Evolutionary conservation across 495 filamentous ascomycete species (phyloP).

Genomic region (Aspergillus homomorphus): DNA sequence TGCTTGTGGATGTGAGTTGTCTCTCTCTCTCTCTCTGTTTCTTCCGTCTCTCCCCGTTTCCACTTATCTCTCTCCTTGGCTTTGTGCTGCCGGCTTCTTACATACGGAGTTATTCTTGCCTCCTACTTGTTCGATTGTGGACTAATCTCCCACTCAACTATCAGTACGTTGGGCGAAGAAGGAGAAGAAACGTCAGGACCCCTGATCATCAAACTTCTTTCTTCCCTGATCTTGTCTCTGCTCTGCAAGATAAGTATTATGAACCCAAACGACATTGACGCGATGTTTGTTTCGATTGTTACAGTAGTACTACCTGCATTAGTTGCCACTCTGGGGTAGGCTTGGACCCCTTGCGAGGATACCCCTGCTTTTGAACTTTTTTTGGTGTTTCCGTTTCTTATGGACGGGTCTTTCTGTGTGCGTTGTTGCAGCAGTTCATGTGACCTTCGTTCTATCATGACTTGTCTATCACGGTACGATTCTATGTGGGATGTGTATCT

Average conservation of each 20-base stretch:
- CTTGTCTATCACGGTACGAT: background rate
- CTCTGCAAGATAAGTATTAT: background rate
- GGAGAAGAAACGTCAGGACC: constrained; percentile 61
- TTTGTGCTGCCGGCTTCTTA: too few relatives aligned
- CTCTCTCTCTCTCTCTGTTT: background rate
- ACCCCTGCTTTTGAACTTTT: constrained; percentile 7
- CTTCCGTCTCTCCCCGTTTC: constrained; percentile 5
- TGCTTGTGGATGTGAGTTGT: constrained; percentile 76
- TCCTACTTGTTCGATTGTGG: background rate
- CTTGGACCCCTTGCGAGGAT: constrained; percentile 6
- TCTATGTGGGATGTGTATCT: background rate
- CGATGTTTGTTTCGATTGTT: background rate
- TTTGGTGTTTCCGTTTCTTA: background rate
- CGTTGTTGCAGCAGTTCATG: background rate
- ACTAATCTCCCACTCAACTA: background rate
- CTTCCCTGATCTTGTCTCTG: background rate
- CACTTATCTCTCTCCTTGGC: background rate
- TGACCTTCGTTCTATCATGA: background rate
- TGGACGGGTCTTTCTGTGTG: background rate
- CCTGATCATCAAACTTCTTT: constrained; percentile 1
- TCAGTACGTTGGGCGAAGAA: constrained; percentile 73
- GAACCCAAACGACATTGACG: background rate
- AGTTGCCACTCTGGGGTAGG: background rate
- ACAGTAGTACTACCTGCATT: background rate
- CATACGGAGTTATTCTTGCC: constrained; percentile 5